phyloP scores from a whole-genome alignment of 2,329 filamentous ascomycete genomes.

The Pseudocercospora ulei region DNA sequence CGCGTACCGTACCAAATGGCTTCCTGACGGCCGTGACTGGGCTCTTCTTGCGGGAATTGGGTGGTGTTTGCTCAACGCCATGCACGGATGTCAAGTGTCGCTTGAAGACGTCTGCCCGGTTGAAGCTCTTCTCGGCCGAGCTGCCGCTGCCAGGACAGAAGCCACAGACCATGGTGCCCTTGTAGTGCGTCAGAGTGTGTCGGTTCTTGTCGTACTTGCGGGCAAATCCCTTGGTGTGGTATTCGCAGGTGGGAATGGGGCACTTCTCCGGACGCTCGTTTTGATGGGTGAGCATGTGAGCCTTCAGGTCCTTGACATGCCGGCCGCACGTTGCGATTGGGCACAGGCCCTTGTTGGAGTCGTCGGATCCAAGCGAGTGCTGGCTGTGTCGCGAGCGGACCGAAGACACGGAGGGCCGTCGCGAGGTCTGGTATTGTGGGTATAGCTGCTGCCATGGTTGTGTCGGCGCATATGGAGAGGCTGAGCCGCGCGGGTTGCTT shows the following conservation, averaged over 20 bases:
- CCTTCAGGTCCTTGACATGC: slow-evolving; percentile 82
- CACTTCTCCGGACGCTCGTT: slow-evolving; percentile 88
- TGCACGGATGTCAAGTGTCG: slow-evolving; percentile 83
- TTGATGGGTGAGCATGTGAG: slow-evolving; percentile 90
- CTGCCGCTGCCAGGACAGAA: slow-evolving; percentile 87
- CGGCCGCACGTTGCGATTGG: slow-evolving; percentile 75
- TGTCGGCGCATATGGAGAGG: slow-evolving; percentile 58
- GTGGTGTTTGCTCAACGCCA: slow-evolving; percentile 82
- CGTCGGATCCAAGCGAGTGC: slow-evolving; percentile 33
- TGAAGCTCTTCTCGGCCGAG: slow-evolving; percentile 86
- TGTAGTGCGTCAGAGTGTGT: slow-evolving; percentile 90
- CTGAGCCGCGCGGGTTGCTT: slow-evolving; percentile 41
- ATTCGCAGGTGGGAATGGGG: slow-evolving; percentile 83
- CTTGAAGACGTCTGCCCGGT: slow-evolving; percentile 93
- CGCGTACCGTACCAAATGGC: slow-evolving; percentile 59
- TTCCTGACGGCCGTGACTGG: slow-evolving; percentile 48
- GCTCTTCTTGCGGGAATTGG: slow-evolving; percentile 75
- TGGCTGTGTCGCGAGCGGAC: slow-evolving; percentile 56
- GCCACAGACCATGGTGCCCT: slow-evolving; percentile 92
- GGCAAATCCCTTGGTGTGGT: slow-evolving; percentile 84
- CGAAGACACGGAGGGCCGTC: slow-evolving; percentile 61
- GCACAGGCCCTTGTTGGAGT: slow-evolving; percentile 59
- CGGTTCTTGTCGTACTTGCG: slow-evolving; percentile 95
- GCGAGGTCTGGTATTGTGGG: slow-evolving; percentile 35
- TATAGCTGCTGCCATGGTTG: slow-evolving; percentile 47